Conservation (phyloP, 2,329 filamentous ascomycete species). For the Epichloe hybrida region DNA sequence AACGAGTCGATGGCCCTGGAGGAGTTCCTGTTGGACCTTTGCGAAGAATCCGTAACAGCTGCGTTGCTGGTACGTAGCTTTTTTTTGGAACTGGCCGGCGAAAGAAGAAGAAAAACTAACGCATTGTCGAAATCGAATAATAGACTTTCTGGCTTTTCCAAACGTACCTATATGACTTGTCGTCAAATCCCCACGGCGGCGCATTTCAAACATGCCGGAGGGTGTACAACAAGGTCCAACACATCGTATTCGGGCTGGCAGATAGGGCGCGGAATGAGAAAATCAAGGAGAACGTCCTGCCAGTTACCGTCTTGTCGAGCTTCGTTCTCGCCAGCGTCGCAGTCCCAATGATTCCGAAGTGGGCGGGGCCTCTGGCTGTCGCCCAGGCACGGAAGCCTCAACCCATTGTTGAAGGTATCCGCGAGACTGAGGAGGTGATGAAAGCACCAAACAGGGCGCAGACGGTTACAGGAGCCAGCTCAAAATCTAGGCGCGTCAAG, state of each 20-base stretch:
- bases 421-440: slow-evolving; percentile 22
- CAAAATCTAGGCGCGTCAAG: slow-evolving; percentile 35
- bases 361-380: slow-evolving; percentile 68
- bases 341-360: slow-evolving; percentile 59
- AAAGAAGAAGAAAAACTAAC: slow-evolving; percentile 8
- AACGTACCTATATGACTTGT: slow-evolving; percentile 72
- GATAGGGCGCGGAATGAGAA: slow-evolving; percentile 57
- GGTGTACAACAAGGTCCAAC: slow-evolving; percentile 79
- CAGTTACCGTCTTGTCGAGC: slow-evolving; percentile 68
- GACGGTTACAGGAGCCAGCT: slow-evolving; percentile 42
- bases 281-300: slow-evolving; percentile 69
- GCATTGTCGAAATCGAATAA: slow-evolving; percentile 1
- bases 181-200: slow-evolving; percentile 58
- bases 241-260: slow-evolving; percentile 69
- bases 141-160: slow-evolving; percentile 88
- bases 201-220: slow-evolving; percentile 71
- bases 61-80: slow-evolving; percentile 55
- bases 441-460: slow-evolving; percentile 51
- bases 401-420: slow-evolving; percentile 16
- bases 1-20: slow-evolving; percentile 87
- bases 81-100: neutral
- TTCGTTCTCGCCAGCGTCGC: slow-evolving; percentile 67
- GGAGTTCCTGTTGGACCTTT: slow-evolving; percentile 74
- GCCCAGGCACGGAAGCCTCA: slow-evolving; percentile 69
- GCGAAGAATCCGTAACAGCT: slow-evolving; percentile 76